A percentile compares a stretch with the other conserved stretches of the same genome.
Conservation (phyloP, 2,329 filamentous ascomycete species). For the Immersiporthe knoxdaviesiana region DNA sequence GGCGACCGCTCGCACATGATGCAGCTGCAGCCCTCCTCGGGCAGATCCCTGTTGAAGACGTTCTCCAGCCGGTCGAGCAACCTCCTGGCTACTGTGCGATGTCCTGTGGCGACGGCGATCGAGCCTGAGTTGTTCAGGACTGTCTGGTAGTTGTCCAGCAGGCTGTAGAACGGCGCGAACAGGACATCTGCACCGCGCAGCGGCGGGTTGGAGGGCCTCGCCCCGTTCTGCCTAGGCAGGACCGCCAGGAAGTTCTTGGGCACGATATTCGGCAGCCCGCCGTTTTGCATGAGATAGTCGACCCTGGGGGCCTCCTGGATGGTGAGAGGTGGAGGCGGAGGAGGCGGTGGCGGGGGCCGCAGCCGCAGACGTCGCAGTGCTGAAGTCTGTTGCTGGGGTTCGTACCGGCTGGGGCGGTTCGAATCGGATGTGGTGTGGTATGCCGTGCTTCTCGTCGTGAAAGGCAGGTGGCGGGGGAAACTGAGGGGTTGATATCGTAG, state of each 20-base stretch:
- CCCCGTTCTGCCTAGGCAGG: slow-evolving; percentile 60
- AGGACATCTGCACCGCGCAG: slow-evolving; percentile 71
- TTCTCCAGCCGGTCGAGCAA: slow-evolving; percentile 89
- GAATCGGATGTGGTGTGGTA: slow-evolving; percentile 41
- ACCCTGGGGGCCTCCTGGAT: slow-evolving; percentile 77
- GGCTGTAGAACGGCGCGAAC: slow-evolving; percentile 79
- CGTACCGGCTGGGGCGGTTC: slow-evolving; percentile 45
- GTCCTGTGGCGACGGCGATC: slow-evolving; percentile 91
- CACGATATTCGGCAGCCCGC: slow-evolving; percentile 73
- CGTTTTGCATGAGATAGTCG: slow-evolving; percentile 89
- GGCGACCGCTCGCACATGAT: slow-evolving; percentile 73
- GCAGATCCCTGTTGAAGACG: slow-evolving; percentile 91
- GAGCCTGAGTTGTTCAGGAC: slow-evolving; percentile 86
- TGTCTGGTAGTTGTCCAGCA: slow-evolving; percentile 83
- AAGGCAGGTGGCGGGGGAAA: slow-evolving; percentile 52
- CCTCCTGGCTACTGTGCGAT: slow-evolving; percentile 88
- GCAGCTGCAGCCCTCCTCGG: slow-evolving; percentile 81
- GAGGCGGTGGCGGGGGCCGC: slow-evolving; percentile 59
- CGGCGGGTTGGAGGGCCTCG: slow-evolving; percentile 64
- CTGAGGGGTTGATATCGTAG: slow-evolving; percentile 54
- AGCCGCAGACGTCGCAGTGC: slow-evolving; percentile 44
- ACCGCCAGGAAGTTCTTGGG: slow-evolving; percentile 74
- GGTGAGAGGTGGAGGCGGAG: slow-evolving; percentile 75
- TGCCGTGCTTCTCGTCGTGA: slow-evolving; percentile 43
- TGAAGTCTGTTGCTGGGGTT: slow-evolving; percentile 47